Conservation (phyloP, 192 early-diverging fungal species). For the Backusella morwellensis region DNA sequence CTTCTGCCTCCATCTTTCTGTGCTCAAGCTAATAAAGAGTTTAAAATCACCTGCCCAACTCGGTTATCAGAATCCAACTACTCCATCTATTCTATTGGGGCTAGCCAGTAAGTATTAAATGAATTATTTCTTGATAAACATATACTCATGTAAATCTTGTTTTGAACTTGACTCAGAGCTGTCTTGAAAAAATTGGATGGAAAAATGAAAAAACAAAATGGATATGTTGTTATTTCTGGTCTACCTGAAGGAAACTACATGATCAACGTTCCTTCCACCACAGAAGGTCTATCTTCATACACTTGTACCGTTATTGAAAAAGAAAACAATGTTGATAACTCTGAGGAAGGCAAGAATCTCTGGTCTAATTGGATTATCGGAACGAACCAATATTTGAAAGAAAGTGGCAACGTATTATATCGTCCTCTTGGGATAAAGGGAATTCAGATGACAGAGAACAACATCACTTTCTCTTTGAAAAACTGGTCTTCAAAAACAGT, state of each 20-base stretch:
- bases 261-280: not conserved
- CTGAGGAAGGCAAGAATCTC: not conserved
- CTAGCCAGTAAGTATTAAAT: not conserved
- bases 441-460: not conserved
- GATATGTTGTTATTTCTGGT: slow-evolving; percentile 1
- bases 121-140: not conserved
- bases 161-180: not conserved
- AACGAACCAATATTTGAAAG: not conserved
- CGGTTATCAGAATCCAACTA: not conserved
- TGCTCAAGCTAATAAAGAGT: slow-evolving; percentile 11
- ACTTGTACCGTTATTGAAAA: not conserved
- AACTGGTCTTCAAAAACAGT: not conserved
- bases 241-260: slow-evolving; percentile 3
- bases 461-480: not conserved
- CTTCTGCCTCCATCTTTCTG: slow-evolving; percentile 17
- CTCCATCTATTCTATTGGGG: slow-evolving; percentile 16
- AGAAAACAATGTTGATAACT: not conserved
- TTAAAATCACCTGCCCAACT: slow-evolving; percentile 18
- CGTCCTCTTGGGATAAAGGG: not conserved
- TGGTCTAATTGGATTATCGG: slow-evolving; percentile 13
- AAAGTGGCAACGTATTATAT: not conserved
- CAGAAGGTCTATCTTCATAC: not conserved
- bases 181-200: not conserved
- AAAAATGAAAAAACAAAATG: not conserved
- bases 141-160: not conserved